Evolutionary conservation across 2,329 filamentous ascomycete genomes (phyloP), one percentile per base, ranked within the genome.

Genomic region (Leptographium lundbergii): DNA sequence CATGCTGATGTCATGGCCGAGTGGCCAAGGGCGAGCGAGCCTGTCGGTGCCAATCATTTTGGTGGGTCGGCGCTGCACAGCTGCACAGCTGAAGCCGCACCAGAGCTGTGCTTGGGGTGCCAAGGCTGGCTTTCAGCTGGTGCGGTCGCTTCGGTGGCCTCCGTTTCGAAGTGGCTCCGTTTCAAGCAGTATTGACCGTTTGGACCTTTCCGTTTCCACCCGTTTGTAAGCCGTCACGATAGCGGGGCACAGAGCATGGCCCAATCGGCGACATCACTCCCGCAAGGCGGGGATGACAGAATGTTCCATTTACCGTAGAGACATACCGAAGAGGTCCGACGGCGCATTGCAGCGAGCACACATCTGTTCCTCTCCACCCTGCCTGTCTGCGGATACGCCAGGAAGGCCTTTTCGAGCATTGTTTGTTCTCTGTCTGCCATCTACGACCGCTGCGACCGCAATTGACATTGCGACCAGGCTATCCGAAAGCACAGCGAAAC

Each of bases 51-150:
- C 34, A 42, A 54, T 55, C 53, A n/a, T 25, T 55, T 45, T 13
- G 32, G 22, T 36, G n/a, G 24, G 24, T 27, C 22, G 11, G 5
- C 14, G 22, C 34, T 19, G 32, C 25, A 29, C 27, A 7, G 27
- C 27, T 29, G 7, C 27, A n/a, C 36, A 5, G 36, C 36, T 39
- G 36, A 39, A 39, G 36, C 36, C 9, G 36, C 2, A 19, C 4
- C 17, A 45, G 47, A 25, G 51, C 51, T 36, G 32, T 54, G 19
- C 24, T 27, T 22, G 34, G 11, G 42, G 2, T 27, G 53, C 53
- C 53, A 55, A 55, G 53, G 53, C 53, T 45, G 53, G 22, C 34
- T 54, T 54, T 55, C 53, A 55, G 53, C 53, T 55, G 53, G 36
- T 7, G 34, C 27, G n/a, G 53, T 24, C 53, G 45, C 22, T 22